Conservation (phyloP, 768 basidiomycete species). For the Agrocybe chaxingu region DNA sequence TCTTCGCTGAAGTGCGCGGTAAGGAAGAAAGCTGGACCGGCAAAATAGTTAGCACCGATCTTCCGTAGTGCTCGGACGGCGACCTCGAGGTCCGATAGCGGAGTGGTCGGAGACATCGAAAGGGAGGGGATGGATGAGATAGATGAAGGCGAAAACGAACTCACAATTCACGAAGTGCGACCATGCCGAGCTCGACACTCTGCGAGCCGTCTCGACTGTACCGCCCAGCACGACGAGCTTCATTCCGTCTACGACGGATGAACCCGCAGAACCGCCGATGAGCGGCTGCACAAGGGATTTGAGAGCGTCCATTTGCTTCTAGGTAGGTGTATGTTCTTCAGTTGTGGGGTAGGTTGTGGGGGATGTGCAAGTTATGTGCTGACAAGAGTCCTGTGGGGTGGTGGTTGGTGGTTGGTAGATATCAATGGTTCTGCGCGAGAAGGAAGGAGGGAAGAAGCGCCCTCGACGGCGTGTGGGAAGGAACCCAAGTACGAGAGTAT, state of each 20-base stretch:
- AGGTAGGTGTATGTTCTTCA: too few relatives aligned
- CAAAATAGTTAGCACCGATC: slow-evolving; percentile 8
- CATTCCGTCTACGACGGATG: slow-evolving; percentile 83
- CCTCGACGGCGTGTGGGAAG: too few relatives aligned
- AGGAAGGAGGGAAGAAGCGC: too few relatives aligned
- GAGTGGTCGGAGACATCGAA: not conserved
- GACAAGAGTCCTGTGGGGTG: too few relatives aligned
- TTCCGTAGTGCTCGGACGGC: slow-evolving; percentile 6
- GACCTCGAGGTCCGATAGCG: not conserved
- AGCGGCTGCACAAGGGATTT: slow-evolving; percentile 81
- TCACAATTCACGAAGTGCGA: slow-evolving; percentile 86
- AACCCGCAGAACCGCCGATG: slow-evolving; percentile 69
- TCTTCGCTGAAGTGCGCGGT: slow-evolving; percentile 90
- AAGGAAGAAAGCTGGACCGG: slow-evolving; percentile 69
- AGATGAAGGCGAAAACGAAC: slow-evolving; percentile 21
- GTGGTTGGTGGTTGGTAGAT: too few relatives aligned
- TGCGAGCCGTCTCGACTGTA: slow-evolving; percentile 81
- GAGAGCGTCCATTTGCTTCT: slow-evolving; percentile 63
- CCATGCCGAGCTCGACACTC: slow-evolving; percentile 83
- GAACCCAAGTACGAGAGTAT: too few relatives aligned
- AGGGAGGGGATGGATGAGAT: slow-evolving; percentile 1
- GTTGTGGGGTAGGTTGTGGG: too few relatives aligned
- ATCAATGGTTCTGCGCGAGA: too few relatives aligned
- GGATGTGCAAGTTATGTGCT: too few relatives aligned
- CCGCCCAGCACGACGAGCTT: slow-evolving; percentile 88